These are phyloP conservation scores for Candida railenensis DNA, from an alignment of 805 yeast species.

Conservation along the genomic window DNA sequence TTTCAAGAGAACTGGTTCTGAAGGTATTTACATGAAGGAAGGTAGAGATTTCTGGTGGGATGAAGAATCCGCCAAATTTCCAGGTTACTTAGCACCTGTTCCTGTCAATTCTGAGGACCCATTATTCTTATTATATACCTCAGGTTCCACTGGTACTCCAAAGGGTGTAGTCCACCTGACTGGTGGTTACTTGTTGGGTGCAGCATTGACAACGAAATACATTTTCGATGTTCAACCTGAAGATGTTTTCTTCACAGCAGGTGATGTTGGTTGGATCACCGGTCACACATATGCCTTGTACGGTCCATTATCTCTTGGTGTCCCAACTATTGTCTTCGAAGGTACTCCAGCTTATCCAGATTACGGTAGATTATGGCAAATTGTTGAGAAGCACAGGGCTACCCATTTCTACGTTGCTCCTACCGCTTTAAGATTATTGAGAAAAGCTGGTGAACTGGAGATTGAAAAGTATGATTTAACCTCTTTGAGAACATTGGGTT, in stretches of 20 bases:
- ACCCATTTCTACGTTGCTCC: slow-evolving; percentile 86
- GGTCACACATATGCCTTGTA: slow-evolving; percentile 84
- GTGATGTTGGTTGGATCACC: slow-evolving; percentile 91
- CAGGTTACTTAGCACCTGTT: slow-evolving; percentile 70
- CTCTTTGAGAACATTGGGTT: slow-evolving; percentile 69
- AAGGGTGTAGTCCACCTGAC: slow-evolving; percentile 84
- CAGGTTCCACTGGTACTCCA: slow-evolving; percentile 88
- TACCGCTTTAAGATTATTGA: slow-evolving; percentile 73
- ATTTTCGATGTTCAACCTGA: slow-evolving; percentile 73
- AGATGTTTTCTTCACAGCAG: slow-evolving; percentile 80
- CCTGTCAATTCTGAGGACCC: slow-evolving; percentile 82
- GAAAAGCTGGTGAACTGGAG: slow-evolving; percentile 68
- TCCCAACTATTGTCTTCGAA: slow-evolving; percentile 78
- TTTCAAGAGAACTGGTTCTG: slow-evolving; percentile 69
- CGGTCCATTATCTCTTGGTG: slow-evolving; percentile 76
- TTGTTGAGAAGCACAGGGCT: slow-evolving; percentile 67
- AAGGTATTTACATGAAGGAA: slow-evolving; percentile 45
- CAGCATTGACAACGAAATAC: slow-evolving; percentile 70
- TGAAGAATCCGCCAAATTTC: slow-evolving; percentile 62
- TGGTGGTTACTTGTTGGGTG: slow-evolving; percentile 76
- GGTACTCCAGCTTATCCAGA: slow-evolving; percentile 87
- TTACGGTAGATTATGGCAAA: slow-evolving; percentile 77
- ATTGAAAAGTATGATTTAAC: slow-evolving; percentile 61
- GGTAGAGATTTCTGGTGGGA: slow-evolving; percentile 79
- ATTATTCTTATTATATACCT: slow-evolving; percentile 75